Percentiles rank a stretch among this genome's conserved stretches.
Evolutionary conservation across 176 grass and related monocot genomes (phyloP).

Genomic region (Olyra latifolia): DNA sequence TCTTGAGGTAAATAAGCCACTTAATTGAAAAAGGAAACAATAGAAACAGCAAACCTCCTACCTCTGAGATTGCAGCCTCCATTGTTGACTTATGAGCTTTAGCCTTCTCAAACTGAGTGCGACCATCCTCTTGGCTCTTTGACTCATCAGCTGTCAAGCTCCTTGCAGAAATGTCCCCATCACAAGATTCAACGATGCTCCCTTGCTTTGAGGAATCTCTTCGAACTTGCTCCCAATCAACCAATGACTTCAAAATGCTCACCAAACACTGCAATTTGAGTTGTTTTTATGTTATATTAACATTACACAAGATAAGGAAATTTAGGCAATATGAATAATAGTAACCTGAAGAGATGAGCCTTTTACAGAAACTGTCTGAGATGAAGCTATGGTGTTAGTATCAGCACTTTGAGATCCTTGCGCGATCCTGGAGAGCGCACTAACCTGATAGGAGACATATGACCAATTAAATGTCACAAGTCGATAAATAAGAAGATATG

Average conservation of each 20-base stretch:
- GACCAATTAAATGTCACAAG: slow-evolving; percentile 25
- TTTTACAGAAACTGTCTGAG: slow-evolving; percentile 83
- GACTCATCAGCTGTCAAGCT: slow-evolving; percentile 58
- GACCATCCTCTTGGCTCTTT: slow-evolving; percentile 71
- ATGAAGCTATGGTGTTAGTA: slow-evolving; percentile 56
- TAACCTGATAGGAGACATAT: slow-evolving; percentile 64
- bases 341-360: slow-evolving; percentile 97
- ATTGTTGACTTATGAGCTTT: slow-evolving; percentile 99
- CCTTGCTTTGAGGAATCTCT: slow-evolving; percentile 64
- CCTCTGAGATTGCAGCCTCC: slow-evolving; percentile 91
- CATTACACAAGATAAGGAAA: slow-evolving; percentile 13
- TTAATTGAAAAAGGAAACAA: slow-evolving; percentile 19
- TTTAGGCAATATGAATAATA: slow-evolving; percentile 28
- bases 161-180: slow-evolving; percentile 58
- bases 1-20: slow-evolving; percentile 14
- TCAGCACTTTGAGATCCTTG: slow-evolving; percentile 82
- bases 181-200: slow-evolving; percentile 48
- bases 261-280: slow-evolving; percentile 71
- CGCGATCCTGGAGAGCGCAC: slow-evolving; percentile 87
- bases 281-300: slow-evolving; percentile 30
- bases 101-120: slow-evolving; percentile 97
- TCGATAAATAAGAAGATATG: slow-evolving; percentile 17
- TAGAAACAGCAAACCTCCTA: slow-evolving; percentile 37
- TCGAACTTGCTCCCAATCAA: slow-evolving; percentile 90
- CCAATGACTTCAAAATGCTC: slow-evolving; percentile 95